Evolutionary conservation across 768 basidiomycete species (phyloP), one percentile per base, ranked within the genome.

Genomic region (Rhodotorula sphaerocarpa): DNA sequence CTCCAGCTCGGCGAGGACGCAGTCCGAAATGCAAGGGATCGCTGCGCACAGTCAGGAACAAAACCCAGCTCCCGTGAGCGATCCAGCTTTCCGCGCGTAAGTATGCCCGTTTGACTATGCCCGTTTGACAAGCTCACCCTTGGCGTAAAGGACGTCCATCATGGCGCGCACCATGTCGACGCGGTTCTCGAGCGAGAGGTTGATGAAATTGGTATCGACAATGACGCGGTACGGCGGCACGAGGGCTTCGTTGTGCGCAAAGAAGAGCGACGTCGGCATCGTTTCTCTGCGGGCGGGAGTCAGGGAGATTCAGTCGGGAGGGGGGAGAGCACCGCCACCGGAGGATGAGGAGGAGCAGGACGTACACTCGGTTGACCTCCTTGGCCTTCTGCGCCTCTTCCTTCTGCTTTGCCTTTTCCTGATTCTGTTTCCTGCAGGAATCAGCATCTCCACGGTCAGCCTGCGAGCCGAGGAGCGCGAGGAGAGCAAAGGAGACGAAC

Each of bases 151-250:
- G 72, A 90, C 93, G 73, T 99, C 95, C 95, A 99, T 97, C 95
- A 99, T 96, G n/a, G 88, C 91, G 71, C 86, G 84, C 27, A 96
- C 80, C 57, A 97, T 81, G 75, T 99, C 95, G 68, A 99, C 78
- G 75, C 96, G 95, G 76, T 97, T 99, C 78, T 99, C 95, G 52
- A 99, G 80, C 69, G 86, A 89, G 75, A 97, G 93, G 74, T 97
- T 97, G 80, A 99, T 99, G 71, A 99, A 97, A 75, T 99, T 99
- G 74, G 95, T 99, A 76, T 99, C 95, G 63, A 99, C 90, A 43
- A 99, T 83, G 31, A 99, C 89, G 25, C 93, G 84, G 74, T 97
- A 99, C 5, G 95, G 95, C 0, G 95, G 95, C 0, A 89, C 92
- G 50, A 99, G 86, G 25, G 95, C 86, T 27, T 87, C 85, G 75